Evolutionary conservation across 345 rosid species (phyloP).

Genomic region (Clausena lansium): DNA sequence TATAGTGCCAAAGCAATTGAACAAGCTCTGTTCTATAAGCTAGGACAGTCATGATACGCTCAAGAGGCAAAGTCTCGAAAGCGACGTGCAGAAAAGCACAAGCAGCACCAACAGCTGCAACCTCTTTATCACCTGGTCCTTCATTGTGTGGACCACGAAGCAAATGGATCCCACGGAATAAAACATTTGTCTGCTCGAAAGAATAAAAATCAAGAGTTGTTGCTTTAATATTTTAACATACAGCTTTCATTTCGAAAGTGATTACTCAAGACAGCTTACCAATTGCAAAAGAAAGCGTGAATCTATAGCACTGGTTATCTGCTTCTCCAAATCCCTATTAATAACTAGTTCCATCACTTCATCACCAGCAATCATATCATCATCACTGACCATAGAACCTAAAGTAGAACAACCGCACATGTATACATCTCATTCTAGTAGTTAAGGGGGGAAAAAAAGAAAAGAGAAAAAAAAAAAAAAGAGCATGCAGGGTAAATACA

Average conservation of each 20-base stretch:
- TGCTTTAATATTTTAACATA: constrained; percentile 9
- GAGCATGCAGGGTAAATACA: neutral
- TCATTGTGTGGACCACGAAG: constrained; percentile 36
- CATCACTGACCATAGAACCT: constrained; percentile 65
- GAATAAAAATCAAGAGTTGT: constrained; percentile 13
- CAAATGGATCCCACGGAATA: constrained; percentile 55
- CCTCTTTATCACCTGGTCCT: constrained; percentile 57
- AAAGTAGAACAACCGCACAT: constrained; percentile 20
- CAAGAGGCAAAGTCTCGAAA: constrained; percentile 76
- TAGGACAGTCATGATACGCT: constrained; percentile 78
- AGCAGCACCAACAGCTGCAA: constrained; percentile 82
- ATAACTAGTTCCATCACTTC: constrained; percentile 47
- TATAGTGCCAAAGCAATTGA: constrained; percentile 84
- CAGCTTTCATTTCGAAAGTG: constrained; percentile 15
- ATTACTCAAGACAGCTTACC: constrained; percentile 48
- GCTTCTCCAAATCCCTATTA: constrained; percentile 58
- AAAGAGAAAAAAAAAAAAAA: neutral
- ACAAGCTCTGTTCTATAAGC: constrained; percentile 97
- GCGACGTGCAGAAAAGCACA: constrained; percentile 87
- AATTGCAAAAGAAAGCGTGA: constrained; percentile 88
- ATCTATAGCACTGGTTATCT: constrained; percentile 72
- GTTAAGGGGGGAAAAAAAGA: neutral
- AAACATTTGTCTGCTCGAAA: constrained; percentile 66
- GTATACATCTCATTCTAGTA: constrained; percentile 9
- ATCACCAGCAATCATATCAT: constrained; percentile 58